Conservation (phyloP, 2,329 filamentous ascomycete species). For the Bipolaris gigantea region DNA sequence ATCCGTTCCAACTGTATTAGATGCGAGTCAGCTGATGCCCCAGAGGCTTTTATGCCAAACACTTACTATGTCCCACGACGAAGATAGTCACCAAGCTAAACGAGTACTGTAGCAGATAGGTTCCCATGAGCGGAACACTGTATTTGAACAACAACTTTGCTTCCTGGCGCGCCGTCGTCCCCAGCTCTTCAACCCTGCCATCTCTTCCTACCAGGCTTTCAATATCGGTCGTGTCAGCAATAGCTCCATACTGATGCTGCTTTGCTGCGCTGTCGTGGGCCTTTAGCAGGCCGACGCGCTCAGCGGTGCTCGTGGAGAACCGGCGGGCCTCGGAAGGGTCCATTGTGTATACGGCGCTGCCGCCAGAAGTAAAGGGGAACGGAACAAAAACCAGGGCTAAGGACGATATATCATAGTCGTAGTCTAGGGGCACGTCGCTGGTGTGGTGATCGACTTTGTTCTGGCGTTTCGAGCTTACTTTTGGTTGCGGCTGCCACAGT, state of each 20-base stretch:
- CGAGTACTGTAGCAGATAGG: conserved; percentile 58
- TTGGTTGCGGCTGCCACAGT: conserved; percentile 11
- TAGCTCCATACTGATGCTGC: conserved; percentile 31
- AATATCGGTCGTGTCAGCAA: conserved; percentile 30
- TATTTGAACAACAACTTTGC: conserved; percentile 46
- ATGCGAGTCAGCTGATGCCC: neutral
- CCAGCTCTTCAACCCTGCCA: conserved; percentile 24
- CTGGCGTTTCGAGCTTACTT: conserved; percentile 4
- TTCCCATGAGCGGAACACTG: conserved; percentile 55
- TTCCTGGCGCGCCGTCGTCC: conserved; percentile 33
- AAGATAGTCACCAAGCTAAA: conserved; percentile 57
- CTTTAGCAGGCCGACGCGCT: conserved; percentile 30
- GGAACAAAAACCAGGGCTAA: conserved; percentile 28
- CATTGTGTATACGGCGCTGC: conserved; percentile 30
- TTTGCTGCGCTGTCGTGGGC: conserved; percentile 26
- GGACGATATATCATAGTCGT: conserved; percentile 27
- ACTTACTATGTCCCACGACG: conserved; percentile 52
- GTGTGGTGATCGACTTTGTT: conserved; percentile 1
- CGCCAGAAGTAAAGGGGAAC: conserved; percentile 26
- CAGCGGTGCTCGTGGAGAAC: conserved; percentile 35
- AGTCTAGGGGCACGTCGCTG: conserved; percentile 2
- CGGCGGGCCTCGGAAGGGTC: conserved; percentile 36
- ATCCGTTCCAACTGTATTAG: conserved; percentile 48
- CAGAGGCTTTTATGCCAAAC: neutral
- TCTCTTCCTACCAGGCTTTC: conserved; percentile 31